phyloP scores from a whole-genome alignment of 129 eudicot species.

The sunflower (Helianthus annuus) region DNA sequence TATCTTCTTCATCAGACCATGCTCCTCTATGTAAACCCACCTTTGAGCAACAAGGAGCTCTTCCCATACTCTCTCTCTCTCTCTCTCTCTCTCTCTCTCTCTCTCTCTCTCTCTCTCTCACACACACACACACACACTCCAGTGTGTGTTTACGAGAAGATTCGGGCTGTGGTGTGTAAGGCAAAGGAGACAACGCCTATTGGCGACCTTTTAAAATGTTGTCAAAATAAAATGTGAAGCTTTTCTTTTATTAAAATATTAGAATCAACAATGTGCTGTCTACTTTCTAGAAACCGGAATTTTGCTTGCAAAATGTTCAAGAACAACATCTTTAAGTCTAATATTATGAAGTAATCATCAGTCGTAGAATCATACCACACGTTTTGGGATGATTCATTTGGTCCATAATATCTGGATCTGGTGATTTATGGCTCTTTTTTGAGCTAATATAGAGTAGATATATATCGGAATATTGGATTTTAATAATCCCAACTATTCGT shows the following conservation, averaged over 20 bases:
- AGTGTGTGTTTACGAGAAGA: slow-evolving; percentile 8
- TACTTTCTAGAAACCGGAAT: background rate
- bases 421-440: background rate
- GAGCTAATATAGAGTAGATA: background rate
- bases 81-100: background rate
- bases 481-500: too few species aligned
- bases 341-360: too few species aligned
- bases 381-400: background rate
- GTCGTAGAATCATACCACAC: background rate
- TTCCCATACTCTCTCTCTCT: slow-evolving; percentile 26
- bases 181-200: slow-evolving; percentile 10
- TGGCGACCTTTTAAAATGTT: slow-evolving; percentile 27
- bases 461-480: too few species aligned
- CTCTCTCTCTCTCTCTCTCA: background rate
- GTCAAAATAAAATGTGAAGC: background rate
- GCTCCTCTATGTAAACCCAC: slow-evolving; percentile 47
- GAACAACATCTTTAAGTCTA: background rate
- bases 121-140: slow-evolving; percentile 26
- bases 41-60: slow-evolving; percentile 47
- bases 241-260: background rate
- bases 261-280: background rate
- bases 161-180: slow-evolving; percentile 27
- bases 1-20: slow-evolving; percentile 46
- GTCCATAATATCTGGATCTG: slow-evolving; percentile 3
- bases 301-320: background rate